Base-by-base conservation (phyloP, 2,329 filamentous ascomycete genomes). In the Triangularia verruculosa region DNA sequence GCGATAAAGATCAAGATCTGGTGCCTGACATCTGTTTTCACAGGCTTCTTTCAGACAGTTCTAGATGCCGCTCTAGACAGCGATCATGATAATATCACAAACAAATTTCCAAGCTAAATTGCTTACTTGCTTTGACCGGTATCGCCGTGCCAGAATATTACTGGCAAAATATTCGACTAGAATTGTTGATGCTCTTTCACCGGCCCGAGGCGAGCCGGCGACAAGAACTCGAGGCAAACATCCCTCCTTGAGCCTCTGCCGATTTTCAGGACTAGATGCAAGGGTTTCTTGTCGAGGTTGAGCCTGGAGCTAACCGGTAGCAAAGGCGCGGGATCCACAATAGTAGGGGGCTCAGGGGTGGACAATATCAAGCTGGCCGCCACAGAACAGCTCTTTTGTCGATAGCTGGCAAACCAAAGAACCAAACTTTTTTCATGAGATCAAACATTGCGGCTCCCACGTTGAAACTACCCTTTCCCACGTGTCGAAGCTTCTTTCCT, bases 351-450 rank as follows among this genome's bases (percentile, higher is more conserved):
- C 24, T 67, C 62, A 65, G 64, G 60, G 60, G 60, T 34, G 22
- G 70, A 70, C 70, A 75, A 75, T 72, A 72, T 66, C 69, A 74
- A 74, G 65, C 61, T 53, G 66, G 28, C 67, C 70, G 69, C 70
- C 70, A 68, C 34, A 55, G 57, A 47, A 59, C 28, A 39, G 28
- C 58, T 60, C 20, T 28, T 27, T 25, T 39, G 59, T 52, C 54
- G 28, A 51, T 47, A 32, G 55, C 54, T 43, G 11, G 17, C 39
- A 34, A 24, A n/a, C 32, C 20, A 57, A 60, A 30, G 47, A 53
- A 34, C 15, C 28, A 27, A 53, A 25, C n/a, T 15, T 43, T 34
- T 58, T 28, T 59, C 12, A 32, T 9, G 24, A 52, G 12, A 11
- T 47, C 56, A 58, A 58, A 58, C 30, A 58, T 2, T 43, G 20